phyloP scores from a whole-genome alignment of 768 basidiomycete species.

The Mycena vulgaris region DNA sequence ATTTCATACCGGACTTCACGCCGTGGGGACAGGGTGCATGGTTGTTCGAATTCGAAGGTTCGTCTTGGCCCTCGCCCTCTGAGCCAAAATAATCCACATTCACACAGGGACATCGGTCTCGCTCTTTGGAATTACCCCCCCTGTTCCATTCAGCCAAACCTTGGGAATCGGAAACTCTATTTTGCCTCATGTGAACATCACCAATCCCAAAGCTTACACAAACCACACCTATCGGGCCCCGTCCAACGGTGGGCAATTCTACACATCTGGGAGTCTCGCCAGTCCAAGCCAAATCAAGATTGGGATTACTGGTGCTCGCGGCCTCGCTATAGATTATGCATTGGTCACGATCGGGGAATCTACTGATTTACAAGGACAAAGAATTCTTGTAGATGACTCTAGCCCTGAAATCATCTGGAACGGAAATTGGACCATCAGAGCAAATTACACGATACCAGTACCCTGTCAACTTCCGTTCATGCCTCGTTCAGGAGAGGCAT shows the following conservation, averaged over 20 bases:
- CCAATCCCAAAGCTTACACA: background rate
- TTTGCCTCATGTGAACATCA: background rate
- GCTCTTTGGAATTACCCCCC: conserved; percentile 23
- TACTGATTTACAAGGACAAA: conserved; percentile 23
- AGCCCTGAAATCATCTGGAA: conserved; percentile 30
- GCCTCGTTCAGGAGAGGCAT: background rate
- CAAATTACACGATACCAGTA: conserved; percentile 6
- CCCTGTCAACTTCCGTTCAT: background rate
- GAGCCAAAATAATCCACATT: background rate
- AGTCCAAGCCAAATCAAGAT: background rate
- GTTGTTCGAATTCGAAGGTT: conserved; percentile 1
- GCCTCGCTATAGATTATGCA: conserved; percentile 26
- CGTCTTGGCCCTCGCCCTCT: background rate
- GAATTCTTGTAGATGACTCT: conserved; percentile 33
- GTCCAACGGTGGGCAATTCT: conserved; percentile 1
- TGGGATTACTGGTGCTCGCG: conserved; percentile 15
- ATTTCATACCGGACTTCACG: conserved; percentile 1
- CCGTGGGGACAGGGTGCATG: conserved; percentile 9
- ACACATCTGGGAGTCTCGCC: background rate
- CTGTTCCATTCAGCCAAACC: conserved; percentile 11
- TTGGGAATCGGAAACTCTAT: background rate
- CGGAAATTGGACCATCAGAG: conserved; percentile 16
- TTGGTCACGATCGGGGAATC: conserved; percentile 19
- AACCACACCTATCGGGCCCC: background rate
- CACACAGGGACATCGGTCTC: background rate